Percentiles rank a stretch among this genome's conserved stretches.
Evolutionary conservation across 352 stramenopile species (phyloP).

Genomic region (Globisporangium cystogenes): DNA sequence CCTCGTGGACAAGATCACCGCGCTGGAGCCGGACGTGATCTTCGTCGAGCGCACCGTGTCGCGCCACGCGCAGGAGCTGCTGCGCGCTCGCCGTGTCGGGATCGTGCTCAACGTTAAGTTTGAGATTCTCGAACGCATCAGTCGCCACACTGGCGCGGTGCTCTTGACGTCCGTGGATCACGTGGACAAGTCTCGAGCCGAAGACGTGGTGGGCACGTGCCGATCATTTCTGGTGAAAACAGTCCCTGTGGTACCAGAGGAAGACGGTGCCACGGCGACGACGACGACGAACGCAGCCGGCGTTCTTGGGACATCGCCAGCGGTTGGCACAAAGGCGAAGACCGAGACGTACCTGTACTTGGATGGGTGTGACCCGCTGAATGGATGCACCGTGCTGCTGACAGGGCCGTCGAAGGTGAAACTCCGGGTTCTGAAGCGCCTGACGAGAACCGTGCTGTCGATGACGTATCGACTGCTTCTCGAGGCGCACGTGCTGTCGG

Average conservation of each 20-base stretch:
- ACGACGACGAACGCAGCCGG: neutral
- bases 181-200: constrained; percentile 57
- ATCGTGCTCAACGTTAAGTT: constrained; percentile 95
- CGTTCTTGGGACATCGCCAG: constrained; percentile 9
- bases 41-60: constrained; percentile 91
- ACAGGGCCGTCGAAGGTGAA: constrained; percentile 84
- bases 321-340: constrained; percentile 15
- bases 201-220: constrained; percentile 57
- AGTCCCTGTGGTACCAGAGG: constrained; percentile 33
- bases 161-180: constrained; percentile 93
- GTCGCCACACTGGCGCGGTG: constrained; percentile 89
- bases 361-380: constrained; percentile 92
- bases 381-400: constrained; percentile 93
- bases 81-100: constrained; percentile 87
- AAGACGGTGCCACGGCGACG: constrained; percentile 19
- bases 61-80: constrained; percentile 89
- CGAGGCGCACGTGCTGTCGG: constrained; percentile 92
- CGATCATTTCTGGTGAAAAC: constrained; percentile 66
- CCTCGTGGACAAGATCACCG: constrained; percentile 95
- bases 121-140: constrained; percentile 89
- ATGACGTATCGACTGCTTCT: constrained; percentile 96
- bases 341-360: constrained; percentile 92
- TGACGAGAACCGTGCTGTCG: constrained; percentile 88
- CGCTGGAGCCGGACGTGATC: constrained; percentile 93
- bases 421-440: constrained; percentile 90